Conservation (phyloP, 2,329 filamentous ascomycete species). For the Colletotrichum navitas region DNA sequence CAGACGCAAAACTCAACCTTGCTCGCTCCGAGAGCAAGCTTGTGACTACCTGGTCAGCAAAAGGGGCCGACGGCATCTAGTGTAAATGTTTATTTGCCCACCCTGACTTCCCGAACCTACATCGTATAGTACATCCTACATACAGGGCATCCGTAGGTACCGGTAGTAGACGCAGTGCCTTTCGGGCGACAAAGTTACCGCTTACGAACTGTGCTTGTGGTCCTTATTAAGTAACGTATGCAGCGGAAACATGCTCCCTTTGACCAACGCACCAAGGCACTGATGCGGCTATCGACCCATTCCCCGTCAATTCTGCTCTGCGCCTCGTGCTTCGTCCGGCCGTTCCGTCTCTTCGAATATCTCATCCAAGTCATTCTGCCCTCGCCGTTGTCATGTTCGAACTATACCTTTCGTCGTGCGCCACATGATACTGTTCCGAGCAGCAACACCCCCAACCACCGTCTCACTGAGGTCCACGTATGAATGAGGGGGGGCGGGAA, state of each 20-base stretch:
- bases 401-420: neutral
- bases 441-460: constrained; percentile 6
- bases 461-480: constrained; percentile 21
- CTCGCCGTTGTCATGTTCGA: neutral
- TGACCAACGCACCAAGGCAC: constrained; percentile 9
- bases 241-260: neutral
- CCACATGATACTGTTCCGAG: constrained; percentile 19
- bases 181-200: neutral
- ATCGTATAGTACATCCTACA: no score
- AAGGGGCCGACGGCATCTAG: constrained; percentile 10
- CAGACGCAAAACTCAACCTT: constrained; percentile 23
- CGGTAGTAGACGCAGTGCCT: constrained; percentile 1
- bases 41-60: neutral
- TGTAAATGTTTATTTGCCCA: constrained; percentile 11
- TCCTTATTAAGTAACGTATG: no score
- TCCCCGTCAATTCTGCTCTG: constrained; percentile 12
- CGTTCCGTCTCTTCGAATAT: constrained; percentile 17
- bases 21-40: neutral
- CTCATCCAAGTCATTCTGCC: constrained; percentile 12
- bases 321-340: neutral
- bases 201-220: neutral
- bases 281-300: constrained; percentile 8
- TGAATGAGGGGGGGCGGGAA: constrained; percentile 4
- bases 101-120: constrained; percentile 1
- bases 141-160: no score